Evolutionary conservation across 2,329 filamentous ascomycete genomes (phyloP), one percentile per base, ranked within the genome.

Genomic region (Pseudogymnoascus sp.): DNA sequence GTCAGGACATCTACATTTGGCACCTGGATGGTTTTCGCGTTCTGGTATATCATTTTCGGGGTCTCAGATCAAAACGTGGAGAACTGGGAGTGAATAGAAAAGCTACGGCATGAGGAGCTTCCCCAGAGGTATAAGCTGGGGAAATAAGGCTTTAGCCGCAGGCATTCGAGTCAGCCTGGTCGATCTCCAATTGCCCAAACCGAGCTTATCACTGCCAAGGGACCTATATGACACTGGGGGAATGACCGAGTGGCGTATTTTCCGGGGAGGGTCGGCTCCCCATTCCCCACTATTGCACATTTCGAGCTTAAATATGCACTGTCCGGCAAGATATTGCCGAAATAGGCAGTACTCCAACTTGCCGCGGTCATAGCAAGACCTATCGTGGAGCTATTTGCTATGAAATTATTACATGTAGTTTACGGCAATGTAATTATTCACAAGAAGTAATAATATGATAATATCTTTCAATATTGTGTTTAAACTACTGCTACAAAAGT

Each of bases 1-100:
- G 64, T 63, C 3, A 67, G 49, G 9, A 67, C 34, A 53, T 68
- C 66, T 38, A 66, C 31, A 25, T 53, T 18, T 16, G 66, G 66
- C 34, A 67, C 21, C 59, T 66, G 34, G 28, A 62, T 65, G 12
- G 59, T 60, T 38, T 63, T 63, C 3, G 61, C 12, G 3, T 59
- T 53, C 34, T 64, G 42, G 53, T 68, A 68, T 18, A 68, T 60
- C 62, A 63, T 66, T 12, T 43, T 62, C 14, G 5, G 16, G 8
- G 49, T 18, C 23, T 40, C 14, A 56, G 46, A 53, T 53, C 25
- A 53, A 16, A 53, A 18, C 46, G 25, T 31, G 25, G 25, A 4
- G 25, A 31, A n/a, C 14, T 53, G 25, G 21, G 25, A 16, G 25
- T 53, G 14, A 53, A 53, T 4, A 31, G 21, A 53, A 53, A 21